These are phyloP conservation scores for Elongisporangium prolatum DNA, from an alignment of 352 stramenopile genomes.

Conservation along the genomic window DNA sequence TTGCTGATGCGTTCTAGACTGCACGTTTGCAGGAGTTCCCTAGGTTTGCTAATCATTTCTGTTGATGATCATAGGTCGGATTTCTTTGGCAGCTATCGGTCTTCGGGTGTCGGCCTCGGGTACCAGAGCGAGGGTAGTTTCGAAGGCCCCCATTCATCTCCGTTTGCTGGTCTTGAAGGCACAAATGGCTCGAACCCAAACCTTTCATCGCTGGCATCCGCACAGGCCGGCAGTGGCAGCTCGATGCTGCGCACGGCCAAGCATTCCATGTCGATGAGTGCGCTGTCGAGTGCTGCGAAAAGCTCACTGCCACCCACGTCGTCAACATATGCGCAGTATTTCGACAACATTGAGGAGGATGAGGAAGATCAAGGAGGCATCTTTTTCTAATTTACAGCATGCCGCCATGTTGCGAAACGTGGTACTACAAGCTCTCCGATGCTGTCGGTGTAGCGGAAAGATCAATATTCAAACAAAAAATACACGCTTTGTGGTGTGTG, in stretches of 20 bases:
- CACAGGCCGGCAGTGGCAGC: background rate
- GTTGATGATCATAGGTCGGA: constrained; percentile 16
- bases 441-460: constrained; percentile 5
- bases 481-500: background rate
- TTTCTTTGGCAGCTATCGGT: constrained; percentile 14
- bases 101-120: constrained; percentile 21
- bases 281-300: constrained; percentile 56
- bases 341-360: constrained; percentile 83
- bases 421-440: background rate
- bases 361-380: constrained; percentile 80
- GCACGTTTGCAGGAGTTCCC: no score
- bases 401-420: background rate
- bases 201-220: background rate
- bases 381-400: constrained; percentile 62
- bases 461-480: constrained; percentile 8
- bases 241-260: constrained; percentile 28
- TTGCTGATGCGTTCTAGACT: no score
- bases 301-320: constrained; percentile 55
- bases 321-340: constrained; percentile 84
- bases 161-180: constrained; percentile 21
- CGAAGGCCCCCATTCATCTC: constrained; percentile 34
- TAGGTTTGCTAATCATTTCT: background rate
- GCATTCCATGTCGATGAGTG: constrained; percentile 85
- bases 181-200: constrained; percentile 4
- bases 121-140: constrained; percentile 46